These are phyloP conservation scores for Macrocybe gigantea DNA, from an alignment of 768 basidiomycete species.

Conservation along the genomic window DNA sequence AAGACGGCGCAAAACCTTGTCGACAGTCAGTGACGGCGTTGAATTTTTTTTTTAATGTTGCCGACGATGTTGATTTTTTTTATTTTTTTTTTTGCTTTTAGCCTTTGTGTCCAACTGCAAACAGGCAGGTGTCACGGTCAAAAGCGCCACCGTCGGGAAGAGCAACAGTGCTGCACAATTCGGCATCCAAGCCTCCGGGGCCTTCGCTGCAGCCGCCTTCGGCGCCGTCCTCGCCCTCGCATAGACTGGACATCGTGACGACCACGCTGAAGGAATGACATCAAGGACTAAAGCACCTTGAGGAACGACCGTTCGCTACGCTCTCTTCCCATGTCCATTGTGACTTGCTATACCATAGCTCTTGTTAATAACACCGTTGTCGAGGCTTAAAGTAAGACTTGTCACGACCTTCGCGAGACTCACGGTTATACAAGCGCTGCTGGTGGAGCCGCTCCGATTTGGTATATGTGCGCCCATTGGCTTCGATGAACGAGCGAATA, in stretches of 20 bases:
- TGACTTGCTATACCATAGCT: no score
- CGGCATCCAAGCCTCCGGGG: neutral
- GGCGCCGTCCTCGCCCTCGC: neutral
- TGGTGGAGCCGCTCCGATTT: no score
- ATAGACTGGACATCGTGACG: neutral
- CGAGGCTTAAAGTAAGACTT: no score
- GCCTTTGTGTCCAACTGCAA: conserved; percentile 4
- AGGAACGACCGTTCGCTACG: no score
- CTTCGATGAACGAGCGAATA: no score
- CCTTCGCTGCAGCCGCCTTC: neutral
- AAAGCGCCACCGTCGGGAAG: conserved; percentile 1
- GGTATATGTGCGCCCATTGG: no score
- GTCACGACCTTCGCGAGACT: no score
- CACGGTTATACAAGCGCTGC: no score
- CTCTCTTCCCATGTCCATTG: no score
- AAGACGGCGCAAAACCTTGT: conserved; percentile 4
- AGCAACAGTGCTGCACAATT: neutral
- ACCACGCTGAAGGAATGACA: no score
- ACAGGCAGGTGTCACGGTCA: conserved; percentile 4
- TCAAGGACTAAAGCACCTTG: no score
- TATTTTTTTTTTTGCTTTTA: neutral
- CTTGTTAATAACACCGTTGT: no score
- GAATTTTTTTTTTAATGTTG: neutral
- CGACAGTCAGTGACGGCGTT: conserved; percentile 3
- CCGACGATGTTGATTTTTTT: neutral